Base-by-base conservation (phyloP, 805 yeast species). In the Wickerhamiella alocasiicola region DNA sequence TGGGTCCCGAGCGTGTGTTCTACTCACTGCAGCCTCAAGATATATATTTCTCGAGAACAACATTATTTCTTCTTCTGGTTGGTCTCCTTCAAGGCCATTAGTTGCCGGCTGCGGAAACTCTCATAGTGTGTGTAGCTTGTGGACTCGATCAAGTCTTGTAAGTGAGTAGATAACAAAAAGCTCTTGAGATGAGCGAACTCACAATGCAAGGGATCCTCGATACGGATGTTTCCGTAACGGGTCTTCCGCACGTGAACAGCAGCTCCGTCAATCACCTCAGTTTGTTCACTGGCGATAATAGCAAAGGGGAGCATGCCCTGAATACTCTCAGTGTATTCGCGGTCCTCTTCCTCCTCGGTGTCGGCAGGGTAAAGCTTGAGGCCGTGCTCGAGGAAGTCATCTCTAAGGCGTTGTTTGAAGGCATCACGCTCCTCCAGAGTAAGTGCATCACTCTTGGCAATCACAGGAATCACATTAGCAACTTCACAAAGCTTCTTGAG, bases 171-270 rank as follows among this genome's bases (percentile, higher is more conserved):
- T 34, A 95, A 84, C 55, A 91, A 72, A 61, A 91, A 91, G 60
- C 84, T 94, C 64, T 96, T 76, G 57, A 91, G 74, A 53, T 83
- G 85, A 28, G 84, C 83, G 68, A 91, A 91, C 65, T 91, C 98
- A 64, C 95, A 85, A 64, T 91, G 97, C 42, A 79, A 74, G 41
- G 83, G 85, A 64, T 91, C 95, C 64, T 87, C 96, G 46, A 91
- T 83, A 60, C 85, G 82, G 55, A 88, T 80, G 13, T 80, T 71
- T 18, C 96, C 96, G 95, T 95, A 88, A 57, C 79, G 77, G 42
- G 93, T 85, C 64, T 81, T 77, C 64, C 97, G 78, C 38, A 95
- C 95, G 54, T 88, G 79, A 34, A 85, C 81, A 19, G 71, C 64
- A 54, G 78, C 81, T 31, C 95, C 95, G 54, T 78, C 76, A 41